These are phyloP conservation scores for Skeletonema marinoi DNA, from an alignment of 108 stramenopile species.

Conservation along the genomic window DNA sequence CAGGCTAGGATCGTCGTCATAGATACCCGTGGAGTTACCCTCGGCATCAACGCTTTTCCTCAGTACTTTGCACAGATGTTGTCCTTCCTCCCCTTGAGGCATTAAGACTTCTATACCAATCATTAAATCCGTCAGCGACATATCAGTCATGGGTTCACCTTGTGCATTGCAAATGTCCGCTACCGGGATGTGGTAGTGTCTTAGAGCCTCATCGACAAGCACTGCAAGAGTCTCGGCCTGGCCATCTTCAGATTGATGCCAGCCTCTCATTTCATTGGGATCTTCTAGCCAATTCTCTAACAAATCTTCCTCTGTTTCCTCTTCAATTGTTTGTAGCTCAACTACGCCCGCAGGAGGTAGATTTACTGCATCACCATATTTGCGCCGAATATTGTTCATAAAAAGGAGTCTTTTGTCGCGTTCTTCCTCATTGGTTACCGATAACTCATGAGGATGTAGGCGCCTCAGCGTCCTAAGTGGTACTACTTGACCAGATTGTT, in stretches of 20 bases:
- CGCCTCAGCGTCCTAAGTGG: not conserved
- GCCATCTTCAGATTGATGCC: not conserved
- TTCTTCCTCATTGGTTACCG: constrained; percentile 11
- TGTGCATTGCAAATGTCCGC: constrained; percentile 26
- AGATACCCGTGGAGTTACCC: constrained; percentile 11
- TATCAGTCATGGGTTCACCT: constrained; percentile 14
- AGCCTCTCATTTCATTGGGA: not conserved
- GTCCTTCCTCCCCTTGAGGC: constrained; percentile 10
- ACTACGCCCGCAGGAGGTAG: not conserved
- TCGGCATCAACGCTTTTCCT: not conserved
- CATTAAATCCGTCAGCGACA: constrained; percentile 24
- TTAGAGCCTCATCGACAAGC: not conserved
- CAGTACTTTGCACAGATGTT: constrained; percentile 17
- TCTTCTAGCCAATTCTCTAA: not conserved
- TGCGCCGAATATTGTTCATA: constrained; percentile 5
- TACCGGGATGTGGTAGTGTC: constrained; percentile 1
- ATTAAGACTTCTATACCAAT: constrained; percentile 41
- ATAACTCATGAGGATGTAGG: constrained; percentile 19
- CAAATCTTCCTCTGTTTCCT: not conserved
- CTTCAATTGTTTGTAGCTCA: not conserved
- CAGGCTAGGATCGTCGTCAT: constrained; percentile 12
- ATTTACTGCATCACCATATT: not conserved
- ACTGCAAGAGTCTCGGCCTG: not conserved
- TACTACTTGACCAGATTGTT: too few relatives aligned
- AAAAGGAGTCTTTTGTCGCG: not conserved